Evolutionary conservation across 257 asterid species (phyloP).

Genomic region (Verbena officinalis): DNA sequence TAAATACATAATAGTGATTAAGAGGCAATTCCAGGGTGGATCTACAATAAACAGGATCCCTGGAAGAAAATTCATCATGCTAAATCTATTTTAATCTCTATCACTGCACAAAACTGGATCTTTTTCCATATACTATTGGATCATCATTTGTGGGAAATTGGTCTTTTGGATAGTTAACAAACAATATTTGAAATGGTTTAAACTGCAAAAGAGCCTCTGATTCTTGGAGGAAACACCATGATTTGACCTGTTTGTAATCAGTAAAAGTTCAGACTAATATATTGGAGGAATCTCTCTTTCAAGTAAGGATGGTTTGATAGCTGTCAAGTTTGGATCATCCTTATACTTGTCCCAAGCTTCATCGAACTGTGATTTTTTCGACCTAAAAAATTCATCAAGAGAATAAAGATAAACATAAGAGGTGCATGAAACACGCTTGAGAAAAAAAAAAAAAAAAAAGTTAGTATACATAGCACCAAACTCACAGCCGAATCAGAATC

Average conservation of each 20-base stretch:
- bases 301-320: conserved; percentile 38
- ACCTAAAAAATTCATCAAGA: conserved; percentile 40
- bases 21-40: no score
- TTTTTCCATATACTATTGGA: no score
- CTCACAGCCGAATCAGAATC: conserved; percentile 66
- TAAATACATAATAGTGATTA: no score
- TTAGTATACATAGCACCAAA: conserved; percentile 13
- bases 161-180: no score
- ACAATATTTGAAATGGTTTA: no score
- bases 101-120: no score
- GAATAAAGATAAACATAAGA: conserved; percentile 9
- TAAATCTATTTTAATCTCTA: no score
- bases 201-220: neutral
- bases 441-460: conserved; percentile 4
- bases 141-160: no score
- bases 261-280: neutral
- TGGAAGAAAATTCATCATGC: no score
- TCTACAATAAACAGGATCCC: no score
- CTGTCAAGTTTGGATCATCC: conserved; percentile 72
- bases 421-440: neutral
- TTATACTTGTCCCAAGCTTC: conserved; percentile 72
- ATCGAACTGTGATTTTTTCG: conserved; percentile 58
- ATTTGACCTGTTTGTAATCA: neutral
- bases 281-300: conserved; percentile 31
- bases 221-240: conserved; percentile 9